Base-by-base conservation (phyloP, 495 filamentous ascomycete species). In the Parmelia sp. region DNA sequence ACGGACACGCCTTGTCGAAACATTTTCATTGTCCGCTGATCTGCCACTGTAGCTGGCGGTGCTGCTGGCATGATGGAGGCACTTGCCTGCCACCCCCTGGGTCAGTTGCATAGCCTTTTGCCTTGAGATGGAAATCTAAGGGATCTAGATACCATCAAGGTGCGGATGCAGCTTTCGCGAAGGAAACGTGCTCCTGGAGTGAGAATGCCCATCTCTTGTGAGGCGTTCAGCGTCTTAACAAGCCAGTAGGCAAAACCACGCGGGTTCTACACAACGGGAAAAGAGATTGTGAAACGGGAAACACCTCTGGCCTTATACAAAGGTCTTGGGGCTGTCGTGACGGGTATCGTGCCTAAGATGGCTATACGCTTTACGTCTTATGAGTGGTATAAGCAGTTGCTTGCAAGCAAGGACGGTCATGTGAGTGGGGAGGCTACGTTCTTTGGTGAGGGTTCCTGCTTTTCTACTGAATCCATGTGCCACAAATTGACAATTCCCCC, bases 61-160 rank as follows among this genome's bases (percentile, higher is more conserved):
- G 92, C 91, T 72, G 95, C 95, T 60, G 95, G 95, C 72, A 96
- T 97, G 91, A 97, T 97, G 90, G 95, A 99, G 78, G 95, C 95
- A 35, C 85, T 99, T 58, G 91, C 84, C 65, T 99, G 95, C 77
- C 95, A 99, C 80, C 95, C 95, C 63, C 82, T 99, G 37, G 90
- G 90, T 95, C 82, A 67, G 82, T 75, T 12, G n/a, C 65, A 8
- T 39, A 23, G 19, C 31, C 42, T 33, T 31, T 55, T 25, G 37
- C 21, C 0, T 23, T 47, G 11, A 45, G 21, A 44, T 12, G 19
- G 3, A 19, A 39, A n/a, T 14, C 19, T 29, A 11, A 42, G 40
- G 33, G 12, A 51, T 31, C 0, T 71, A 88, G 92, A 96, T 73
- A 96, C 91, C 33, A 93, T 97, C 80, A 96, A 99, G 85, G 95